Evolutionary conservation across 257 asterid species (phyloP).

Genomic region (Nicotiana benthamiana): DNA sequence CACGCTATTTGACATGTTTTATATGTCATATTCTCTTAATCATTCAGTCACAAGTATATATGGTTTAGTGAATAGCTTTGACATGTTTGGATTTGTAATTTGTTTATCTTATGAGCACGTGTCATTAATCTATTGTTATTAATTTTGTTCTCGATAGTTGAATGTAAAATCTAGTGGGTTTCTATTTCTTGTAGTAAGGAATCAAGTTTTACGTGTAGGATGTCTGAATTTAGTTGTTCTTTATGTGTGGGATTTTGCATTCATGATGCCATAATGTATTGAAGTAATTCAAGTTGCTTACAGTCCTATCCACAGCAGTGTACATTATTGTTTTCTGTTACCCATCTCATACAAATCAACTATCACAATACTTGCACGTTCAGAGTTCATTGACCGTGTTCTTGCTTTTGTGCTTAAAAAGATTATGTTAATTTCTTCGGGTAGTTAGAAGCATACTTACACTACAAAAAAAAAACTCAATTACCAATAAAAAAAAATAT

Average conservation of each 20-base stretch:
- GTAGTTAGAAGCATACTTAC: too few relatives aligned
- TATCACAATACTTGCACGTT: neutral
- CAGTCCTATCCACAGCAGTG: neutral
- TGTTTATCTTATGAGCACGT: too few relatives aligned
- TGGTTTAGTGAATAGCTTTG: too few relatives aligned
- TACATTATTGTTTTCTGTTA: neutral
- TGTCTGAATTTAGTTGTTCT: neutral
- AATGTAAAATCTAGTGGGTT: neutral
- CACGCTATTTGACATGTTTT: too few relatives aligned
- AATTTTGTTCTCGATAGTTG: too few relatives aligned
- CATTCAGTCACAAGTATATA: too few relatives aligned
- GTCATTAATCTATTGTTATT: too few relatives aligned
- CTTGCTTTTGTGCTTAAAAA: neutral
- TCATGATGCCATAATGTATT: neutral
- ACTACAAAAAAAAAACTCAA: too few relatives aligned
- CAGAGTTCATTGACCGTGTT: neutral
- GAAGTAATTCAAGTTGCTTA: neutral
- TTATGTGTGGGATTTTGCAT: neutral
- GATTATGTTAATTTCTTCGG: too few relatives aligned
- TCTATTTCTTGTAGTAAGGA: neutral
- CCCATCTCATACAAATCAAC: neutral
- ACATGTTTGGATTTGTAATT: too few relatives aligned
- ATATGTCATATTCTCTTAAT: too few relatives aligned
- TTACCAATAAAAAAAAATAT: too few relatives aligned
- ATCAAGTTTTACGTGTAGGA: neutral